Evolutionary conservation across 441 rosid genomes (phyloP).

Genomic region (Euphorbia schlechtendalii): DNA sequence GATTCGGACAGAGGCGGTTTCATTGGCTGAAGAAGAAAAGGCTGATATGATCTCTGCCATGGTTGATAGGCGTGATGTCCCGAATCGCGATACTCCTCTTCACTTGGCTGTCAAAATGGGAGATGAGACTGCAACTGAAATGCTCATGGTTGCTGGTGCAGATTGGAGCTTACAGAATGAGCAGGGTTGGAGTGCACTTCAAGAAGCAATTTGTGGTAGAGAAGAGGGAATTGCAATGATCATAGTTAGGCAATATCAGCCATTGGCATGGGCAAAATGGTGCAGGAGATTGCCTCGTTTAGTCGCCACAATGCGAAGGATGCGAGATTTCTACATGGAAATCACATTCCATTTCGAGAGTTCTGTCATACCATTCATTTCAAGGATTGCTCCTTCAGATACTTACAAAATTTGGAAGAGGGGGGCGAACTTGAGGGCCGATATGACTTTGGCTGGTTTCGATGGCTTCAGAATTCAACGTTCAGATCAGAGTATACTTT

Average conservation of each 20-base stretch:
- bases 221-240: conserved; percentile 73
- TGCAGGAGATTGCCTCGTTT: conserved; percentile 88
- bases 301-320: conserved; percentile 66
- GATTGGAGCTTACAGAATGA: conserved; percentile 97
- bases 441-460: conserved; percentile 95
- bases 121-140: conserved; percentile 68
- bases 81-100: conserved; percentile 84
- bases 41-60: conserved; percentile 63
- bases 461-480: conserved; percentile 91
- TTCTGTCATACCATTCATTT: conserved; percentile 87
- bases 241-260: conserved; percentile 86
- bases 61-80: conserved; percentile 86
- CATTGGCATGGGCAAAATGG: conserved; percentile 97
- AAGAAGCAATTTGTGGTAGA: conserved; percentile 84
- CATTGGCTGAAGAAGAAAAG: conserved; percentile 78
- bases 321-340: conserved; percentile 98
- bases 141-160: conserved; percentile 91
- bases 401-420: conserved; percentile 92
- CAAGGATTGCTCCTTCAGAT: conserved; percentile 93
- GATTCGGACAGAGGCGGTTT: conserved; percentile 62
- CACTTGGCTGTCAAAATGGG: conserved; percentile 88
- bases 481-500: conserved; percentile 82
- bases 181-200: conserved; percentile 94
- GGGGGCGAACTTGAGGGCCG: conserved; percentile 89
- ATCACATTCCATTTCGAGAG: conserved; percentile 92